phyloP scores from a whole-genome alignment of 2,329 filamentous ascomycete species.

The Sordariomycetes sp. region DNA sequence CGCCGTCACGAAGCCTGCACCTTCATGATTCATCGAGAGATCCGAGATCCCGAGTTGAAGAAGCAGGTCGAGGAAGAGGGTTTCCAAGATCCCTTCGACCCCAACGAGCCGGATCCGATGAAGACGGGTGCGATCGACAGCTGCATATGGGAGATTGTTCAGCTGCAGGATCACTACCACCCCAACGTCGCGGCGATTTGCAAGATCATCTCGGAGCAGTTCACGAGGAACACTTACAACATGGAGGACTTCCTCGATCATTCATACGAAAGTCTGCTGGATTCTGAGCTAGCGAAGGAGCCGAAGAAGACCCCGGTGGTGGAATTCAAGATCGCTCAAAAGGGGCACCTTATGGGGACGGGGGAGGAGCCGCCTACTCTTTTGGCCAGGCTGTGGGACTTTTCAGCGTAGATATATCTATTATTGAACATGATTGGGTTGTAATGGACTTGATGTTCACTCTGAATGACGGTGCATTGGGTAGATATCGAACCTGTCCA shows the following conservation, averaged over 20 bases:
- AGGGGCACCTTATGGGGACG: conserved; percentile 53
- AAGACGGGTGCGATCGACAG: conserved; percentile 82
- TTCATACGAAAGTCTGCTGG: conserved; percentile 76
- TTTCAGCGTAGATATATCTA: too few species aligned
- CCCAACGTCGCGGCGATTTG: conserved; percentile 92
- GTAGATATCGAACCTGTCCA: too few species aligned
- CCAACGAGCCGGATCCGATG: conserved; percentile 72
- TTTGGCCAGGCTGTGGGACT: conserved; percentile 53
- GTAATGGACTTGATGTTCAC: too few species aligned
- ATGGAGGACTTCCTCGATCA: conserved; percentile 97
- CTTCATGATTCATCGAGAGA: conserved; percentile 86
- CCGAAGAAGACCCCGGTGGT: conserved; percentile 81
- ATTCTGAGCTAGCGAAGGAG: conserved; percentile 73
- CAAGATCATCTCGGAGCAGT: conserved; percentile 91
- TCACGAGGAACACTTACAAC: conserved; percentile 90
- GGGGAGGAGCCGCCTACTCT: conserved; percentile 42
- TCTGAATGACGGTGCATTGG: too few species aligned
- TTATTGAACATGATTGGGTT: too few species aligned
- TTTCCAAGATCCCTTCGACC: conserved; percentile 64
- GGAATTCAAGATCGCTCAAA: conserved; percentile 90
- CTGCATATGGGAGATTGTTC: conserved; percentile 89
- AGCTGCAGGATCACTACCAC: conserved; percentile 87
- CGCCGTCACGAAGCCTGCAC: conserved; percentile 84
- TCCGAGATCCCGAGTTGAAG: conserved; percentile 47
- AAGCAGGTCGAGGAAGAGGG: conserved; percentile 52